Base-by-base conservation (phyloP, 2,329 filamentous ascomycete genomes). In the Pseudocercospora crystallina region DNA sequence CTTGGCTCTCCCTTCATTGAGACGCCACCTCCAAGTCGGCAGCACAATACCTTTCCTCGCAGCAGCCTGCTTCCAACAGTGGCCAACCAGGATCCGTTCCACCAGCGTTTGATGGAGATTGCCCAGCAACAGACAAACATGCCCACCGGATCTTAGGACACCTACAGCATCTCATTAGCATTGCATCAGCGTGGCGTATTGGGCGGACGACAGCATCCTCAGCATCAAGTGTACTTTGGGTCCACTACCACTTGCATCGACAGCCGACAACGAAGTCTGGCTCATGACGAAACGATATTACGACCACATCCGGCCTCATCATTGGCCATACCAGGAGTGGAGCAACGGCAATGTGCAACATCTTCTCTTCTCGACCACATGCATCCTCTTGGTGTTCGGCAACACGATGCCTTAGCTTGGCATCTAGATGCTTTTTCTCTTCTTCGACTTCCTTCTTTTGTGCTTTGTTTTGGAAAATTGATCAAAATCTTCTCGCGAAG, bases 1-100 rank as follows among this genome's bases (percentile, higher is more conserved):
- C 68, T 78, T 2, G 74, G 75, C 7, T 77, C 75, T 36, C 76
- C 76, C 1, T 78, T 78, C 53, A 67, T 67, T 34, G 70, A 71
- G 47, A 66, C 68, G 20, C 61, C 72, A 5, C 67, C 61, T 44
- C 54, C 54, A 1, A 61, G 61, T 33, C 57, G 64, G 14, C 66
- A 68, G 43, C 67, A 64, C 61, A 76, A 76, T 54, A 78, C 75
- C 5, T 78, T 78, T 53, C 75, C 75, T 12, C 71, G 76, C 43
- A 70, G 69, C 50, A 69, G 56, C 40, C 34, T 64, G 35, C 34
- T 62, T n/a, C 59, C 61, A 8, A 59, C 61, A 15, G 41, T 53
- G 26, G 43, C 43, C 49, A 63, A 66, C 41, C 64, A 64, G 36
- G 53, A 60, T 34, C 64, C 64, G 3, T 68, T 68, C 50, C 61